phyloP scores from a whole-genome alignment of 1,139 yeast species.

The Diutina mesorugosa region DNA sequence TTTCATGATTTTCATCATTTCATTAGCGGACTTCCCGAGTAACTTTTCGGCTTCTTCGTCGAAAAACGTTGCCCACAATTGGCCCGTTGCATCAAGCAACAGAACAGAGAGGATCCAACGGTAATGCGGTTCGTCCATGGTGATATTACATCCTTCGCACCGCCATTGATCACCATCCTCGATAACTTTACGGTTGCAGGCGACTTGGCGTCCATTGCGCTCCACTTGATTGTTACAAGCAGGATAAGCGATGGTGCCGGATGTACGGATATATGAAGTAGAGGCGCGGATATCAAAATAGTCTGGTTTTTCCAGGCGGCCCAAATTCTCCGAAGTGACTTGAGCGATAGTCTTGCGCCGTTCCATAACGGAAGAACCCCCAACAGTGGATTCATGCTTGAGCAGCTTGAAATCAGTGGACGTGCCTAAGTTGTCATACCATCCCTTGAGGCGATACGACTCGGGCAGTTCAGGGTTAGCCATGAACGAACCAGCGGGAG shows the following conservation, averaged over 20 bases:
- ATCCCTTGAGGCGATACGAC: constrained; percentile 80
- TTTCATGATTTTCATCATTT: constrained; percentile 37
- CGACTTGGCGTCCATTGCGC: constrained; percentile 6
- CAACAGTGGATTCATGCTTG: constrained; percentile 22
- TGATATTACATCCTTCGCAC: constrained; percentile 81
- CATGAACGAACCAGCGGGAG: constrained; percentile 63
- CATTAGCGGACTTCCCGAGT: constrained; percentile 60
- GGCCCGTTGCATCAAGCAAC: constrained; percentile 69
- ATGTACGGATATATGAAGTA: constrained; percentile 50
- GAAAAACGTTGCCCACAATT: constrained; percentile 77
- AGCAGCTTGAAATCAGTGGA: constrained; percentile 50
- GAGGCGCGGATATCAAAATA: constrained; percentile 67
- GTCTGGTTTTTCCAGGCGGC: constrained; percentile 66
- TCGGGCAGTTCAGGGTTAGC: constrained; percentile 84
- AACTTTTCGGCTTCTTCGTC: constrained; percentile 70
- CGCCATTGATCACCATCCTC: constrained; percentile 72
- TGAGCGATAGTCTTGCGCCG: constrained; percentile 55
- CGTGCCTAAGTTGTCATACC: constrained; percentile 81
- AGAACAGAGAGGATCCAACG: constrained; percentile 68
- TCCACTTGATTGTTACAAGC: constrained; percentile 61
- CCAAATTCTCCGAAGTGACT: constrained; percentile 59
- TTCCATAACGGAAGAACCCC: constrained; percentile 10
- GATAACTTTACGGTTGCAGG: constrained; percentile 72
- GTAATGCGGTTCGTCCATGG: constrained; percentile 55
- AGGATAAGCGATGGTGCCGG: constrained; percentile 71